Percentiles rank a stretch among this genome's conserved stretches.
Evolutionary conservation across 2,329 filamentous ascomycete genomes (phyloP).

Genomic region (Drechslerella coelobrocha): DNA sequence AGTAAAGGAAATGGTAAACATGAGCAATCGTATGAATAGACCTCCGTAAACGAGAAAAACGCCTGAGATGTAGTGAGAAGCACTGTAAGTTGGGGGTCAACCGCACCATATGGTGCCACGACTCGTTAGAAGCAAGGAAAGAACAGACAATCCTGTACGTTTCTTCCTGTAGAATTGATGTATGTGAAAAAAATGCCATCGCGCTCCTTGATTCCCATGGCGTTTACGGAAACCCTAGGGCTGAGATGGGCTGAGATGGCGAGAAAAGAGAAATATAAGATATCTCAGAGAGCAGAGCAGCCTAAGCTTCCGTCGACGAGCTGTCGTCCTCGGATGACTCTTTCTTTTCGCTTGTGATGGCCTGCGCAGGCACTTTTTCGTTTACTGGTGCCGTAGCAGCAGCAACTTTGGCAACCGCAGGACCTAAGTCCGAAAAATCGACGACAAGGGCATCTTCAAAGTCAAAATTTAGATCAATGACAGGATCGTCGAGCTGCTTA

Average conservation of each 20-base stretch:
- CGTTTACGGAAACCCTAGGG: background rate
- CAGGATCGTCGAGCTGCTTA: background rate
- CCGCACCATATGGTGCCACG: constrained; percentile 8
- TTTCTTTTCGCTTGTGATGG: constrained; percentile 34
- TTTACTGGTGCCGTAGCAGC: background rate
- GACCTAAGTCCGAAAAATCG: constrained; percentile 47
- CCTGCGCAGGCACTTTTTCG: constrained; percentile 6
- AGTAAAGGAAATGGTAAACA: background rate
- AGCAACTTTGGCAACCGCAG: constrained; percentile 36
- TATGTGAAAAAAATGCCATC: too few species aligned
- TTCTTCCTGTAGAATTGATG: too few species aligned
- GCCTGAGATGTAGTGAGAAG: background rate
- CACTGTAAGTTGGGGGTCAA: constrained; percentile 2
- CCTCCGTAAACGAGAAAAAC: constrained; percentile 3
- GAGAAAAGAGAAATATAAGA: constrained; percentile 11
- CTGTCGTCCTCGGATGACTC: constrained; percentile 47
- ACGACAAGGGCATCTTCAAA: constrained; percentile 45
- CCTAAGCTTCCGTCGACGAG: constrained; percentile 33
- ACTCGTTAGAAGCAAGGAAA: constrained; percentile 1
- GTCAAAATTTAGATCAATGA: constrained; percentile 47
- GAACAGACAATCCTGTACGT: background rate
- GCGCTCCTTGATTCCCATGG: too few species aligned
- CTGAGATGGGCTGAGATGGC: background rate
- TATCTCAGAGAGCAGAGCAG: background rate
- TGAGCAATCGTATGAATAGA: too few species aligned